Evolutionary conservation across 495 filamentous ascomycete genomes (phyloP), one percentile per base, ranked within the genome.

Genomic region (Penicillium canariense): DNA sequence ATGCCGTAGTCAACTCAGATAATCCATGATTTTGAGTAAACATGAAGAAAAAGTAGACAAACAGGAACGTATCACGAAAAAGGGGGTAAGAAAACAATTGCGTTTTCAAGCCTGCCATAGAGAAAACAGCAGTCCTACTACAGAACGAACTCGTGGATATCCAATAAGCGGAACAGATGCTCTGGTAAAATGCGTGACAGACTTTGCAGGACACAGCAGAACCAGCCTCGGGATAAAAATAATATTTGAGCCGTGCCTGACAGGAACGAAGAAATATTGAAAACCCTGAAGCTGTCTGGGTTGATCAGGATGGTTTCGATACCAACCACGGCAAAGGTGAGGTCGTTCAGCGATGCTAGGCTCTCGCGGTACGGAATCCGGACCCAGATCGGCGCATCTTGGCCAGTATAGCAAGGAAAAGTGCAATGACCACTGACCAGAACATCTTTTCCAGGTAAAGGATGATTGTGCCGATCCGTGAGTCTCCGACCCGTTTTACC

Each of bases 391-490:
- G 38, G 23, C 23, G 23, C 10, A 61, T 6, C 22, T 26, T 43
- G 30, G 14, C 23, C 23, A 46, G 9, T 1, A 54, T 12, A 12
- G 30, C 34, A n/a, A 38, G 30, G 50, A 56, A 11, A 7, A 53
- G 15, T n/a, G 43, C 31, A 11, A 42, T 22, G 2, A 27, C 11
- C 3, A 56, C 6, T 17, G 39, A 31, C 53, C 49, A 61, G 46
- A 49, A 20, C 25, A 55, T 31, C 23, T 52, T 50, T 15, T 51
- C n/a, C 10, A 57, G 9, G 40, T 50, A 26, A 5, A 60, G 46
- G 17, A 28, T 10, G 3, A 40, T 43, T n/a, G 40, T 26, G 9
- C 60, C 53, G 12, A 52, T 17, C 22, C 45, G 53, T 4, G 60
- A 56, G 12, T 47, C 36, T 10, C 31, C 35, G 5, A 56, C 12